Conservation (phyloP, 2,329 filamentous ascomycete species). For the Fusarium sp. region DNA sequence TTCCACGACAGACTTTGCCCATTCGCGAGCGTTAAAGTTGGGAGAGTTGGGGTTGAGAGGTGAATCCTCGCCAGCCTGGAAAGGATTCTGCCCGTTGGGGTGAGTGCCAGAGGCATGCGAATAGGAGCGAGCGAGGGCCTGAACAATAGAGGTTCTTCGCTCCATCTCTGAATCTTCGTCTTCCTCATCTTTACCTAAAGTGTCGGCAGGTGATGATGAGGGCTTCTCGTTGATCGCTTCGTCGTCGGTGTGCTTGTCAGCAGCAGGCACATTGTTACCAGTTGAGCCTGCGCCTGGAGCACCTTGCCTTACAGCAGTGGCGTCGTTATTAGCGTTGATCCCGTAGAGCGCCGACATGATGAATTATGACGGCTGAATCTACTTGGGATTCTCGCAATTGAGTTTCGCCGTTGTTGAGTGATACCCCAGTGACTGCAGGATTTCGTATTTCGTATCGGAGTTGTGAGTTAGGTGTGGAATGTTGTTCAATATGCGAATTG, state of each 20-base stretch:
- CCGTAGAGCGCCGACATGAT: constrained; percentile 39
- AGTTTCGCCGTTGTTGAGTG: neutral
- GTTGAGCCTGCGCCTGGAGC: constrained; percentile 47
- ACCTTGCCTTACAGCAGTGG: constrained; percentile 56
- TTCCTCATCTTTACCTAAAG: constrained; percentile 45
- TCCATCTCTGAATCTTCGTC: constrained; percentile 55
- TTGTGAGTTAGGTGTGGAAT: neutral
- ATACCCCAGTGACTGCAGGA: constrained; percentile 3
- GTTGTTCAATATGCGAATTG: constrained; percentile 3
- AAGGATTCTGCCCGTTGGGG: constrained; percentile 57
- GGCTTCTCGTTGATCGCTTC: constrained; percentile 40
- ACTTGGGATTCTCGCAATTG: constrained; percentile 32
- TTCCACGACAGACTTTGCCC: constrained; percentile 69
- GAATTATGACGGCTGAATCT: constrained; percentile 18
- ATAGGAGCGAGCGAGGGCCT: constrained; percentile 65
- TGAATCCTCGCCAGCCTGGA: constrained; percentile 59
- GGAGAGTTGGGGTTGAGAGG: constrained; percentile 62
- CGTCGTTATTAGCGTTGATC: constrained; percentile 58
- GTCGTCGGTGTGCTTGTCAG: constrained; percentile 49
- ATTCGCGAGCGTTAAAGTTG: constrained; percentile 64
- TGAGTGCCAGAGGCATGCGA: constrained; percentile 57
- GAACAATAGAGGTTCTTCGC: constrained; percentile 62
- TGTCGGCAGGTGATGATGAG: constrained; percentile 42
- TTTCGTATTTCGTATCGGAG: constrained; percentile 1
- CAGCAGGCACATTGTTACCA: constrained; percentile 29